These are phyloP conservation scores for Penicillium sp. DNA, from an alignment of 2,329 filamentous ascomycete species.

Conservation along the genomic window DNA sequence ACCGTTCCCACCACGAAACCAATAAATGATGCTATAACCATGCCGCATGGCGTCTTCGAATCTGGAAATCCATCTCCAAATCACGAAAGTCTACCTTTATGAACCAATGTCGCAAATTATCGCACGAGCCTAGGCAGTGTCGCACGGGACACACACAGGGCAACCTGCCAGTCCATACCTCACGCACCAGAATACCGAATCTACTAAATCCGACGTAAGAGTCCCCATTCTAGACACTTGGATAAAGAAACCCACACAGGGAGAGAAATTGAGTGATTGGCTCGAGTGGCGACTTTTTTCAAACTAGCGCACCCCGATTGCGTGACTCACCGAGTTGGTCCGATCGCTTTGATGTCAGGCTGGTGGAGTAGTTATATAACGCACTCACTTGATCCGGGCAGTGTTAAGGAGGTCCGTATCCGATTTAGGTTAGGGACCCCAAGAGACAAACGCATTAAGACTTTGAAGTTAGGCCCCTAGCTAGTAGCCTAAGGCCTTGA, in stretches of 20 bases:
- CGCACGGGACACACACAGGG: background rate
- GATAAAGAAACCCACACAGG: background rate
- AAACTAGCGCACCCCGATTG: slow-evolving; percentile 16
- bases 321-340: background rate
- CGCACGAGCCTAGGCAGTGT: background rate
- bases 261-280: slow-evolving; percentile 3
- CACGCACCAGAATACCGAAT: background rate
- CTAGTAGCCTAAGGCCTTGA: too few relatives aligned
- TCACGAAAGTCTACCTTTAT: slow-evolving; percentile 3
- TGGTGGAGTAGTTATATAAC: slow-evolving; percentile 6
- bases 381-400: too few relatives aligned
- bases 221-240: background rate
- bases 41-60: background rate
- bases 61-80: slow-evolving; percentile 1
- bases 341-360: slow-evolving; percentile 2
- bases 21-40: background rate
- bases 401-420: too few relatives aligned
- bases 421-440: too few relatives aligned
- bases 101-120: background rate
- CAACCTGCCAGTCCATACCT: background rate
- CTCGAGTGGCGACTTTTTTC: background rate
- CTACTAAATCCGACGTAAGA: background rate
- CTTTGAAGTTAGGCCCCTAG: too few relatives aligned
- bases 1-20: background rate
- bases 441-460: too few relatives aligned